Evolutionary conservation across 306 rosid genomes (phyloP), one percentile per base, ranked within the genome.

Genomic region (Dryas octopetala): DNA sequence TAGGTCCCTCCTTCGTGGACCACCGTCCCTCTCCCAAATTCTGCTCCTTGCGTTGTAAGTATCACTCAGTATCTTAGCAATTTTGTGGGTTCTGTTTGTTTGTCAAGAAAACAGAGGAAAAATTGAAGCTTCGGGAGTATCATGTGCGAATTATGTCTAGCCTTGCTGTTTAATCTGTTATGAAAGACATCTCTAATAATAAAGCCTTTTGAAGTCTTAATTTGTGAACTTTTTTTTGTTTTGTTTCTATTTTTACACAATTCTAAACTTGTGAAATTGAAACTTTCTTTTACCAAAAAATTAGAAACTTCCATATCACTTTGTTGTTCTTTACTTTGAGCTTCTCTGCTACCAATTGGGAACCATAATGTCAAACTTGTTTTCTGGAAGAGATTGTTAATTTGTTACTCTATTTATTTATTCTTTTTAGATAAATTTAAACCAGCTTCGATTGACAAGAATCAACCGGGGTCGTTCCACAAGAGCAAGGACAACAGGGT

Each of bases 31-130:
- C 78, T 38, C 58, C 70, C 19, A 74, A 51, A 48, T 62, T 62
- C 71, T 74, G 78, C 62, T 50, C 71, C 55, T 63, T 74, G 50
- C 78, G 78, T 15, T 74, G 78, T 74, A 51, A 74, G 78, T 74
- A 16, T 19, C 13, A 58, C 26, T 19, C 13, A 58, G 63, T 58
- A 58, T 10, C 63, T 9, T 28, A 58, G 38, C 8, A 23, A 4
- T 9, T 4, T 28, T 23, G 5, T 4, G 38, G 40, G 13, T 23
- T 23, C 40, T 23, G 63, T 58, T 58, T 58, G 63, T 58, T 26
- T 58, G 12, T 15, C 7, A 10, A 19, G 63, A 58, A 58, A 58
- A 58, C 12, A 19, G 40, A 58, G 14, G 38, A 58, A 58, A 23
- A 26, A 5, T 58, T 11, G 15, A 58, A 58, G 63, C 63, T 58